Conservation (phyloP, 768 basidiomycete species). For the Galerina sulciceps region DNA sequence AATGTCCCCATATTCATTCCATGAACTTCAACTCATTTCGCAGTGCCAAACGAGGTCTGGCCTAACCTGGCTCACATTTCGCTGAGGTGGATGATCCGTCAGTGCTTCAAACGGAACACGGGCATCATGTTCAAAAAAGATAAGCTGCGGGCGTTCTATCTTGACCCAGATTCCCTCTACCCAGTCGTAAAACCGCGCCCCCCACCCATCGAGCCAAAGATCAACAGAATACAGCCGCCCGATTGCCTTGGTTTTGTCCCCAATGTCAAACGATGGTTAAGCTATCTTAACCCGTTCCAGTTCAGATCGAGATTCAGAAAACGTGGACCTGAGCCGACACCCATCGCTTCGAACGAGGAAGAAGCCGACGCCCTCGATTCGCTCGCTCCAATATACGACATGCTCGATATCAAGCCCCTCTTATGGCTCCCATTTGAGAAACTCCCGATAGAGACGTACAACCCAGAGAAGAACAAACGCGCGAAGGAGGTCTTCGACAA, state of each 20-base stretch:
- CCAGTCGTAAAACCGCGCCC: conserved; percentile 19
- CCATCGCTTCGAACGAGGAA: conserved; percentile 1
- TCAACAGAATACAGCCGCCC: not conserved
- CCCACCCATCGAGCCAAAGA: not conserved
- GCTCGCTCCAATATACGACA: conserved; percentile 18
- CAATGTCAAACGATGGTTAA: conserved; percentile 4
- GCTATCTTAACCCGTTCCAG: too few species aligned
- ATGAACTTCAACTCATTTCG: not conserved
- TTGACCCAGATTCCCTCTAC: conserved; percentile 35
- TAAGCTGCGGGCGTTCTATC: conserved; percentile 34
- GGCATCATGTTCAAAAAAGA: conserved; percentile 48
- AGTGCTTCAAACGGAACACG: conserved; percentile 47
- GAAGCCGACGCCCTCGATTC: conserved; percentile 15
- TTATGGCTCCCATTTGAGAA: too few species aligned
- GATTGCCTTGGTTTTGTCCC: not conserved
- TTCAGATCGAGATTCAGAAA: too few species aligned
- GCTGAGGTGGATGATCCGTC: conserved; percentile 60
- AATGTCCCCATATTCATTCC: not conserved
- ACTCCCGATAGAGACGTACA: not conserved
- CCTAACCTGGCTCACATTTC: conserved; percentile 43
- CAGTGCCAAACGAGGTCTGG: conserved; percentile 29
- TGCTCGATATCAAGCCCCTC: conserved; percentile 6
- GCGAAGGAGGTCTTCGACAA: not conserved
- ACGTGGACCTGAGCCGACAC: not conserved
- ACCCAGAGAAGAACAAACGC: not conserved